A percentile compares a stretch with the other conserved stretches of the same genome.
phyloP scores from a whole-genome alignment of 768 basidiomycete genomes.

The Lanmaoa pseudosensibilis region DNA sequence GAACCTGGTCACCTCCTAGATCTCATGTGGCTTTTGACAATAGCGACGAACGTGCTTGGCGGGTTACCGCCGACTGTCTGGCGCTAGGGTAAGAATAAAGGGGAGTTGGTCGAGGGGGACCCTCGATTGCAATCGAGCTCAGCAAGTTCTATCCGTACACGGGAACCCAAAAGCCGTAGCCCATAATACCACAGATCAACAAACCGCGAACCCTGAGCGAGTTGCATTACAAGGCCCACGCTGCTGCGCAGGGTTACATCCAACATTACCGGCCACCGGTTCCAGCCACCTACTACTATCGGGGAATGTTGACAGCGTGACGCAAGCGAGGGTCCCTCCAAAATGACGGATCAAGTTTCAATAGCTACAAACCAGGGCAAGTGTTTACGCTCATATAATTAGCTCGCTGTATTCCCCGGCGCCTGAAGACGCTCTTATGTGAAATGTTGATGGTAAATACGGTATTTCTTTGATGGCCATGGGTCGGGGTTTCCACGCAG shows the following conservation, averaged over 20 bases:
- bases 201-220: constrained; percentile 20
- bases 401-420: constrained; percentile 6
- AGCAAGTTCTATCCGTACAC: background rate
- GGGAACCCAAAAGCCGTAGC: constrained; percentile 3
- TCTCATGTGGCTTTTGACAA: background rate
- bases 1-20: background rate
- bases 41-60: constrained; percentile 6
- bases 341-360: constrained; percentile 5
- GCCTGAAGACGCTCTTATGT: constrained; percentile 1
- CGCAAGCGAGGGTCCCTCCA: constrained; percentile 1
- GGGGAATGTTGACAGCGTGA: constrained; percentile 13
- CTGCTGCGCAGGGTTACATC: constrained; percentile 20
- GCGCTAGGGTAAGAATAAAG: constrained; percentile 16
- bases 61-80: constrained; percentile 5
- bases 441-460: constrained; percentile 9
- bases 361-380: constrained; percentile 7
- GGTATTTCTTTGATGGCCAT: constrained; percentile 15
- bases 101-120: constrained; percentile 4
- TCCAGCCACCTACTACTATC: constrained; percentile 2
- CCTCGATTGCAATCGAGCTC: constrained; percentile 20
- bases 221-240: constrained; percentile 7
- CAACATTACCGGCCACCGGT: constrained; percentile 8
- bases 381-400: constrained; percentile 12
- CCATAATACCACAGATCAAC: constrained; percentile 9
- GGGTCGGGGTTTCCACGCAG: constrained; percentile 23